These are phyloP conservation scores for Sporothrix globosa DNA, from an alignment of 2,329 filamentous ascomycete species.

Conservation along the genomic window DNA sequence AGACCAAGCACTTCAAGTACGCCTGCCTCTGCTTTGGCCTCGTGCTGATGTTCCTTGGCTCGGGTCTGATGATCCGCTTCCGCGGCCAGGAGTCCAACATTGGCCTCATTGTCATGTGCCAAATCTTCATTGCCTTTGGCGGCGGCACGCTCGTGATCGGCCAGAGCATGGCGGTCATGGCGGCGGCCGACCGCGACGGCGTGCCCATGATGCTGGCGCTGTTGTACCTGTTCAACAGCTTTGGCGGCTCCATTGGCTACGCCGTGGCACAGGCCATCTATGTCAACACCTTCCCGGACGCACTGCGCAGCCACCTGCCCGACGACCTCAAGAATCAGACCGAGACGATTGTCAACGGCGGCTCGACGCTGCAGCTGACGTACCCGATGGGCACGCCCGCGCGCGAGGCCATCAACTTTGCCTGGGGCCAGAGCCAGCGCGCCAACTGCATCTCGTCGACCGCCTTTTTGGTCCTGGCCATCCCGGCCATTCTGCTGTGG, in stretches of 20 bases:
- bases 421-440: constrained; percentile 58
- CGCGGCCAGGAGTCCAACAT: constrained; percentile 55
- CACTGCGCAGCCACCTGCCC: constrained; percentile 52
- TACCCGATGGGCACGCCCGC: constrained; percentile 55
- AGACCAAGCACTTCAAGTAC: constrained; percentile 55
- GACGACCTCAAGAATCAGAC: constrained; percentile 54
- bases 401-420: constrained; percentile 58
- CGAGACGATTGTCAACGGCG: constrained; percentile 46
- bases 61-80: constrained; percentile 61
- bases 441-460: constrained; percentile 54
- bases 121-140: constrained; percentile 58
- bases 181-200: constrained; percentile 59
- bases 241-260: constrained; percentile 63
- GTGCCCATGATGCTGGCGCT: constrained; percentile 62
- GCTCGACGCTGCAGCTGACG: constrained; percentile 57
- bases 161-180: constrained; percentile 63
- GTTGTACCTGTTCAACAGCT: constrained; percentile 59
- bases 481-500: constrained; percentile 36
- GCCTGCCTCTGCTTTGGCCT: constrained; percentile 49
- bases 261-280: constrained; percentile 65
- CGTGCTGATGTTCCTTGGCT: constrained; percentile 57
- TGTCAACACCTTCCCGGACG: constrained; percentile 58
- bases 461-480: constrained; percentile 40
- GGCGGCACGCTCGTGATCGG: constrained; percentile 62
- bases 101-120: constrained; percentile 60